A percentile compares a stretch with the other conserved stretches of the same genome.
Conservation (phyloP, 257 asterid species). For the Solanum pimpinellifolium region DNA sequence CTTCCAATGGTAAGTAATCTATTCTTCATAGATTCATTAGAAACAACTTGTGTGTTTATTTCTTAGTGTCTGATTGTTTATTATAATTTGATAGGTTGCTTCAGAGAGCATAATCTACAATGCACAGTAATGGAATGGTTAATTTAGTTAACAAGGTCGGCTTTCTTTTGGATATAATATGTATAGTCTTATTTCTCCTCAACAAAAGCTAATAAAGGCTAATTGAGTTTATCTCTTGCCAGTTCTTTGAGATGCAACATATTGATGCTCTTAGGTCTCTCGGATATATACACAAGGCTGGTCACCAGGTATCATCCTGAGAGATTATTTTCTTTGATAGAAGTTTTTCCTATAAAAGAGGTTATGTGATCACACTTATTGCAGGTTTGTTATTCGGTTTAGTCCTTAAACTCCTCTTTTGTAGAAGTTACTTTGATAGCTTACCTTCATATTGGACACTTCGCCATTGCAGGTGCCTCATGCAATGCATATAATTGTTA, state of each 20-base stretch:
- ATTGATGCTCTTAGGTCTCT: background rate
- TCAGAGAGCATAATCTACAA: background rate
- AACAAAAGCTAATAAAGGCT: background rate
- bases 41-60: background rate
- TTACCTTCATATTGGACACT: background rate
- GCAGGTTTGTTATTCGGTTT: background rate
- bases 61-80: too few relatives aligned
- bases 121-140: background rate
- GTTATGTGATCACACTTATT: background rate
- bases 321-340: background rate
- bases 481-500: background rate
- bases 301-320: background rate
- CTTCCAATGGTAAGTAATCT: background rate
- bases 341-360: background rate
- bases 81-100: background rate
- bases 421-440: background rate
- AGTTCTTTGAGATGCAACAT: background rate
- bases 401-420: background rate
- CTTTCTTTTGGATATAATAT: background rate
- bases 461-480: background rate
- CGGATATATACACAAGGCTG: background rate
- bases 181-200: background rate
- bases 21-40: background rate
- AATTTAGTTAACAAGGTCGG: background rate
- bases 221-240: background rate